A percentile compares a stretch with the other conserved stretches of the same genome.
Evolutionary conservation across 2,329 filamentous ascomycete species (phyloP).

Genomic region (Ceratocystis huliohia): DNA sequence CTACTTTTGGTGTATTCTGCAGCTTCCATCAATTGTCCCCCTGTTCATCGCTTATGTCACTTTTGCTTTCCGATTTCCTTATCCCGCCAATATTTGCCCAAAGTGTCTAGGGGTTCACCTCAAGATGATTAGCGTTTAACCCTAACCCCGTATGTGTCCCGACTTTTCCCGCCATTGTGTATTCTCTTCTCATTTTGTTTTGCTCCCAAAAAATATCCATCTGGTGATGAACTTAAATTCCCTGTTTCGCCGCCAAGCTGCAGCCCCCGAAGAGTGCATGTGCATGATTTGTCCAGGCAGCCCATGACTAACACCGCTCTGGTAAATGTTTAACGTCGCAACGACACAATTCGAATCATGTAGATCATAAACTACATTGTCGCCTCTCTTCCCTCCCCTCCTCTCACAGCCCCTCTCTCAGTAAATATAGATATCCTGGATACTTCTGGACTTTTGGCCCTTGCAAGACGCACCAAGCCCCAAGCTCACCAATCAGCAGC

Average conservation of each 20-base stretch:
- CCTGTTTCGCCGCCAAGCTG: background rate
- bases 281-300: background rate
- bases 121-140: background rate
- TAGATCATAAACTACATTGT: background rate
- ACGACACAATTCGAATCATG: background rate
- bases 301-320: background rate
- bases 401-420: background rate
- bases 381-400: background rate
- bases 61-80: background rate
- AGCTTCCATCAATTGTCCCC: background rate
- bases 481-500: background rate
- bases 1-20: no score
- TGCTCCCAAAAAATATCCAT: no score
- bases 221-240: background rate
- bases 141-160: background rate
- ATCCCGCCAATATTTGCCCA: background rate
- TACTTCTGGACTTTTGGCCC: conserved; percentile 9
- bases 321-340: background rate
- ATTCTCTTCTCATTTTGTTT: background rate
- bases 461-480: background rate
- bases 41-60: background rate
- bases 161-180: background rate
- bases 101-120: background rate
- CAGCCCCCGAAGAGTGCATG: background rate
- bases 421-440: background rate